Evolutionary conservation across 352 stramenopile genomes (phyloP).

Genomic region (Phytophthora melonis): DNA sequence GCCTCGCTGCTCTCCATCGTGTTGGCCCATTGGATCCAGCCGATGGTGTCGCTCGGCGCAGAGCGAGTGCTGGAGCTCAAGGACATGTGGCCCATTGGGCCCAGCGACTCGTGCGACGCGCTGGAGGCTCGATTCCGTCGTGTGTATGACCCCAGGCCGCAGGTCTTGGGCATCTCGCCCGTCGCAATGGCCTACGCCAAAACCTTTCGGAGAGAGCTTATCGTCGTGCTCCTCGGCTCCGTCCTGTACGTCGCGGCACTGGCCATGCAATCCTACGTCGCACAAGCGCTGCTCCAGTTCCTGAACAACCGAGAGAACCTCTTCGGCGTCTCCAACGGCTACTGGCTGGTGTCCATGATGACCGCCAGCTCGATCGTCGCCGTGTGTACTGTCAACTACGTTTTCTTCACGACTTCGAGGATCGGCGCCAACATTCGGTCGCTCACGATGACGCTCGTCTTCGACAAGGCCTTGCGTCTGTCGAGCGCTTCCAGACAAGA

Average conservation of each 20-base stretch:
- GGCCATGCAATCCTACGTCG: constrained; percentile 39
- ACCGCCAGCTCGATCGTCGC: constrained; percentile 22
- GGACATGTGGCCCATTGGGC: constrained; percentile 43
- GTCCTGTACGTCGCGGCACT: constrained; percentile 41
- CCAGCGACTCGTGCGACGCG: constrained; percentile 32
- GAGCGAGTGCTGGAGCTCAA: constrained; percentile 35
- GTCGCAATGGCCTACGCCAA: constrained; percentile 23
- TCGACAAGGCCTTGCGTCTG: constrained; percentile 62
- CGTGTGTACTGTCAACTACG: constrained; percentile 41
- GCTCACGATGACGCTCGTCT: constrained; percentile 47
- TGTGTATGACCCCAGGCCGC: constrained; percentile 23
- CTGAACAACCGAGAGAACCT: constrained; percentile 40
- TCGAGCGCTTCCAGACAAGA: constrained; percentile 50
- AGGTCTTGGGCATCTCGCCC: constrained; percentile 26
- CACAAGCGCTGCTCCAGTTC: constrained; percentile 40
- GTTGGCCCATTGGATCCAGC: constrained; percentile 46
- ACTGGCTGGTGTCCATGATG: constrained; percentile 36
- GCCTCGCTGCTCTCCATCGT: constrained; percentile 44
- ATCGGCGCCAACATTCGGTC: constrained; percentile 48
- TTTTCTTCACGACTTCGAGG: constrained; percentile 36
- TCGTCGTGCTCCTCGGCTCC: constrained; percentile 18
- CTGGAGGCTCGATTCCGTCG: constrained; percentile 33
- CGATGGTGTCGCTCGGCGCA: constrained; percentile 43
- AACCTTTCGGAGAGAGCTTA: constrained; percentile 31
- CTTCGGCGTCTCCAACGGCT: constrained; percentile 39